Evolutionary conservation across 2,329 filamentous ascomycete genomes (phyloP).

Genomic region (Fusarium xylarioides): DNA sequence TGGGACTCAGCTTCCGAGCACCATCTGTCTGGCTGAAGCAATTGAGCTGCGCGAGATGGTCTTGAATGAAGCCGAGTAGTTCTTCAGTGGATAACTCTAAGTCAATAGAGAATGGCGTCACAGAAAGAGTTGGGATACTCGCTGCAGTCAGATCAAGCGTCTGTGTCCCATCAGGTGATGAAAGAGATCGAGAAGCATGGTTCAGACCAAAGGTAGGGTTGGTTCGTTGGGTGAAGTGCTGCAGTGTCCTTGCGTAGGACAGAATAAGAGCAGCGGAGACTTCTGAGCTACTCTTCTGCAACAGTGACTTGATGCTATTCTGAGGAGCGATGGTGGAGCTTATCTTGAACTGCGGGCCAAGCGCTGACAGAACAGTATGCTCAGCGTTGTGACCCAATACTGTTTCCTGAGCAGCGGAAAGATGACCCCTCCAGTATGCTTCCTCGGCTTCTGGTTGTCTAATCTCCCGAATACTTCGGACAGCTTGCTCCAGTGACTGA

Average conservation of each 20-base stretch:
- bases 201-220: constrained; percentile 11
- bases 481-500: neutral
- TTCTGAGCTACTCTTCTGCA: neutral
- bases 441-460: neutral
- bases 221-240: neutral
- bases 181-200: constrained; percentile 17
- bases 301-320: neutral
- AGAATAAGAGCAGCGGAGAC: neutral
- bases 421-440: neutral
- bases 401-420: neutral
- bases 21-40: neutral
- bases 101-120: neutral
- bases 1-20: neutral
- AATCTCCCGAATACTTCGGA: neutral
- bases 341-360: constrained; percentile 1
- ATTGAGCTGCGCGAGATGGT: constrained; percentile 9
- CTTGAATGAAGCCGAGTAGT: neutral
- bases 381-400: neutral
- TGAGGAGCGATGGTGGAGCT: rapidly evolving
- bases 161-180: neutral
- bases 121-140: constrained; percentile 2
- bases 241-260: neutral
- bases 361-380: rapidly evolving
- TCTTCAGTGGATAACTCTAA: neutral
- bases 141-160: constrained; percentile 7